phyloP scores from a whole-genome alignment of 2,329 filamentous ascomycete species.

The Septoria petroselini region DNA sequence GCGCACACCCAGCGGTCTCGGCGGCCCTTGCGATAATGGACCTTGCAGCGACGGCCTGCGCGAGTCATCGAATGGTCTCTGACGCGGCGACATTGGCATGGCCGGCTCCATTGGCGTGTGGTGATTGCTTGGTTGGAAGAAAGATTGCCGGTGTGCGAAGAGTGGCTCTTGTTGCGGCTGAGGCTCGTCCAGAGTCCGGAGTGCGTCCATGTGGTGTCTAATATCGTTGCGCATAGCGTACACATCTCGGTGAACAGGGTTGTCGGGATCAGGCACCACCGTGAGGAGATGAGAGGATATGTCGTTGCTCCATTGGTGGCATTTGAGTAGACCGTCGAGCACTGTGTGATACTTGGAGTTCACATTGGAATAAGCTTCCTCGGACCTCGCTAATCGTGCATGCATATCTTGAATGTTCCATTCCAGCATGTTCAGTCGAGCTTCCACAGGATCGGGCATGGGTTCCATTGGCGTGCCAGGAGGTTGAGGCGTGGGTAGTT shows the following conservation, averaged over 20 bases:
- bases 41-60: constrained; percentile 65
- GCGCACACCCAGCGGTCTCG: constrained; percentile 65
- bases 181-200: constrained; percentile 56
- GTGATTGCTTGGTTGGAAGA: constrained; percentile 38
- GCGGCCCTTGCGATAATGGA: constrained; percentile 46
- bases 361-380: constrained; percentile 77
- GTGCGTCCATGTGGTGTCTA: constrained; percentile 57
- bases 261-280: constrained; percentile 72
- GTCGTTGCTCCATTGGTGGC: constrained; percentile 79
- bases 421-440: constrained; percentile 71
- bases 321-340: constrained; percentile 74
- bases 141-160: constrained; percentile 40
- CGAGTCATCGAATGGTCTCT: constrained; percentile 79
- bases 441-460: constrained; percentile 74
- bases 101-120: constrained; percentile 28
- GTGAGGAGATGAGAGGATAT: constrained; percentile 71
- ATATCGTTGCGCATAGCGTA: constrained; percentile 62
- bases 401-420: constrained; percentile 79
- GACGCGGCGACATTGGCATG: constrained; percentile 76
- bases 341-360: constrained; percentile 77
- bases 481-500: constrained; percentile 69
- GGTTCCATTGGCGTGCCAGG: constrained; percentile 61
- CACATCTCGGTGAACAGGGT: constrained; percentile 72
- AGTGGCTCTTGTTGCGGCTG: constrained; percentile 50
- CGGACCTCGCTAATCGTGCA: constrained; percentile 70